These are phyloP conservation scores for Oryza punctata DNA, from an alignment of 176 grass and related monocot species.

Conservation along the genomic window DNA sequence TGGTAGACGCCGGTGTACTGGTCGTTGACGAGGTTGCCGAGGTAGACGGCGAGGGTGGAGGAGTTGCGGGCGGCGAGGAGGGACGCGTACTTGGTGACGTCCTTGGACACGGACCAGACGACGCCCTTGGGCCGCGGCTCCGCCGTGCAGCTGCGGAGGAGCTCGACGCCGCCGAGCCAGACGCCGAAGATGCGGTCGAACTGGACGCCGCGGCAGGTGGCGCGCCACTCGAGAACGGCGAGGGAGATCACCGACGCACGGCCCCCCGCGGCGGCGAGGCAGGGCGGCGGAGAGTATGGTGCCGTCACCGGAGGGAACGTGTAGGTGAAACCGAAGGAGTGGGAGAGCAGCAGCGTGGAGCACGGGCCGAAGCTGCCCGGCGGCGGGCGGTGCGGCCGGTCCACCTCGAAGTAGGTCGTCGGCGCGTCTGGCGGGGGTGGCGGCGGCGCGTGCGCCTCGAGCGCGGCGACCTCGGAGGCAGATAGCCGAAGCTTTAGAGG, in stretches of 20 bases:
- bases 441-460: not conserved
- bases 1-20: conserved; percentile 76
- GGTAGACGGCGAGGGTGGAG: conserved; percentile 71
- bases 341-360: conserved; percentile 56
- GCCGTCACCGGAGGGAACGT: conserved; percentile 51
- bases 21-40: conserved; percentile 67
- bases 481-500: conserved; percentile 54
- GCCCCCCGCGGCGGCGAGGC: conserved; percentile 32
- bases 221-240: conserved; percentile 74
- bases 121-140: conserved; percentile 51
- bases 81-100: conserved; percentile 68
- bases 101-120: conserved; percentile 64
- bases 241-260: conserved; percentile 43
- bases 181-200: conserved; percentile 79
- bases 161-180: conserved; percentile 75
- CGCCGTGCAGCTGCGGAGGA: conserved; percentile 68
- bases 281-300: conserved; percentile 51
- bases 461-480: conserved; percentile 23
- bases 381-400: conserved; percentile 54
- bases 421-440: conserved; percentile 31
- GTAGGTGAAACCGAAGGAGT: conserved; percentile 70
- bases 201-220: conserved; percentile 60
- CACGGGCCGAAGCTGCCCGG: conserved; percentile 52
- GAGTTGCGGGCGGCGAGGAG: conserved; percentile 52
- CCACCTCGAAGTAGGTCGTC: conserved; percentile 64